A percentile compares a stretch with the other conserved stretches of the same genome.
These are phyloP conservation scores for Trapa incisa DNA, from an alignment of 345 rosid genomes.

Conservation along the genomic window DNA sequence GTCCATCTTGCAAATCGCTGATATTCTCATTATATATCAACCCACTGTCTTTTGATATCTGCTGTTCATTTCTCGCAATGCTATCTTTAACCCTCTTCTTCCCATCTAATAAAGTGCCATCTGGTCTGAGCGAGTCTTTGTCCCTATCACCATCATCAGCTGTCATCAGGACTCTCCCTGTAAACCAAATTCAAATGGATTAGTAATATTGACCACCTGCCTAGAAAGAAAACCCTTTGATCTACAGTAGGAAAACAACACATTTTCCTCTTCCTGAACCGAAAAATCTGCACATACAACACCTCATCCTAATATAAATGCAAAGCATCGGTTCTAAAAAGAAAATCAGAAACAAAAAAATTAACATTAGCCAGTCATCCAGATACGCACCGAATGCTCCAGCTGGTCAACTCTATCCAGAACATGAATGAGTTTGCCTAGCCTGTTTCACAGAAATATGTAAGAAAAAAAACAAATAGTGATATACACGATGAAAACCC, in stretches of 20 bases:
- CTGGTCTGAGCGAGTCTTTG: slow-evolving; percentile 22
- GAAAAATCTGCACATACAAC: background rate
- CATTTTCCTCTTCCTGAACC: slow-evolving; percentile 18
- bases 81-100: background rate
- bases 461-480: background rate
- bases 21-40: background rate
- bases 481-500: background rate
- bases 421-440: background rate
- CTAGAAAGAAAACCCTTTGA: slow-evolving; percentile 13
- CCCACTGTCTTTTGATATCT: slow-evolving; percentile 1
- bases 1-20: slow-evolving; percentile 4
- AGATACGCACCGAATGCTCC: background rate
- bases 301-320: background rate
- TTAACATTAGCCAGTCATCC: background rate
- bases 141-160: slow-evolving; percentile 28
- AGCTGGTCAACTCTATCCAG: background rate
- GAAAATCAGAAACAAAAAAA: background rate
- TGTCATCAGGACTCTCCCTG: slow-evolving; percentile 40
- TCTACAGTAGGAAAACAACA: slow-evolving; percentile 21
- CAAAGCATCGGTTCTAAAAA: background rate
- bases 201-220: slow-evolving; percentile 8
- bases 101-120: slow-evolving; percentile 18
- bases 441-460: background rate
- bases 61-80: background rate
- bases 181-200: slow-evolving; percentile 25